phyloP scores from a whole-genome alignment of 495 filamentous ascomycete genomes.

The Lichenothelia convexa region DNA sequence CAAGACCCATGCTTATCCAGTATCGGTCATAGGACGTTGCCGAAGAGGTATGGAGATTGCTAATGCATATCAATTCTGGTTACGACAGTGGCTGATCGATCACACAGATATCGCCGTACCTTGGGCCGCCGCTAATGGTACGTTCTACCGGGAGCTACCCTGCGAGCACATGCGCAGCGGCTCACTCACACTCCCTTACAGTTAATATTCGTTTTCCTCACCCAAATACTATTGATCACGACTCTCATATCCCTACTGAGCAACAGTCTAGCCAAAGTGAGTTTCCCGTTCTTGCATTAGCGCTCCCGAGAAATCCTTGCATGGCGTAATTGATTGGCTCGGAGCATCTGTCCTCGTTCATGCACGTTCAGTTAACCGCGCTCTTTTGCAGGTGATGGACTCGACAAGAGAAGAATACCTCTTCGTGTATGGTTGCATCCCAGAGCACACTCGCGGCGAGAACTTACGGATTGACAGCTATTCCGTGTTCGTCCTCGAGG shows the following conservation, averaged over 20 bases:
- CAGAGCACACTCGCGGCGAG: slow-evolving; percentile 4
- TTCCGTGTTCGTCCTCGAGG: slow-evolving; percentile 23
- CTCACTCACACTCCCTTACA: too few species aligned
- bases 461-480: slow-evolving; percentile 14
- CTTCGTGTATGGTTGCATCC: slow-evolving; percentile 14
- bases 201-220: slow-evolving; percentile 67
- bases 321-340: slow-evolving; percentile 4
- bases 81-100: background rate
- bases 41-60: slow-evolving; percentile 15
- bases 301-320: background rate
- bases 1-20: slow-evolving; percentile 25
- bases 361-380: slow-evolving; percentile 7
- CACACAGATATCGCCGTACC: slow-evolving; percentile 28
- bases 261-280: slow-evolving; percentile 70
- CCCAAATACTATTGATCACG: slow-evolving; percentile 79
- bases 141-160: background rate
- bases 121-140: slow-evolving; percentile 54
- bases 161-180: slow-evolving; percentile 2
- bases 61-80: background rate
- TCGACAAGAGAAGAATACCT: slow-evolving; percentile 23
- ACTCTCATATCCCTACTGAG: slow-evolving; percentile 82
- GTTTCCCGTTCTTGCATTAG: slow-evolving; percentile 2
- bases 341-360: background rate
- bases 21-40: slow-evolving; percentile 18
- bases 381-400: slow-evolving; percentile 16